Conservation (phyloP, 1,139 yeast genomes). For the Hanseniaspora gamundiae region DNA sequence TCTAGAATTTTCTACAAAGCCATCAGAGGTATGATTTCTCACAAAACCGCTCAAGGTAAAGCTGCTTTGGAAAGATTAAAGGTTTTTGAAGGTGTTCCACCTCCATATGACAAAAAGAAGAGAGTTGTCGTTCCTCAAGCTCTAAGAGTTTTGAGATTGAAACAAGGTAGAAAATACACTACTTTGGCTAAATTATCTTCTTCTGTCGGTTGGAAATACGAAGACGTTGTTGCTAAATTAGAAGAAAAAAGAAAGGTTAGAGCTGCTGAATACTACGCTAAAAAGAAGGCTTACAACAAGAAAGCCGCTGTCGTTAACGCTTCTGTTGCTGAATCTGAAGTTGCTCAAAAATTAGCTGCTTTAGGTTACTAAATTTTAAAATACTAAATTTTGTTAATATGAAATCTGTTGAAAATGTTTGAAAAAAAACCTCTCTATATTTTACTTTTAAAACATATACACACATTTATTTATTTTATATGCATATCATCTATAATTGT, state of each 20-base stretch:
- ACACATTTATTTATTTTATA: neutral
- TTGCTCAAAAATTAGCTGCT: constrained; percentile 70
- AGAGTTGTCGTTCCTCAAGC: constrained; percentile 99
- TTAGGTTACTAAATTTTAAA: constrained; percentile 56
- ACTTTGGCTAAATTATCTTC: constrained; percentile 93
- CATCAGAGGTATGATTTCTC: constrained; percentile 98
- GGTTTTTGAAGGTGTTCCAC: constrained; percentile 99
- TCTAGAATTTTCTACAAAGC: constrained; percentile 99
- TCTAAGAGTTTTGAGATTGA: constrained; percentile 96
- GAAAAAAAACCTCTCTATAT: too few relatives aligned
- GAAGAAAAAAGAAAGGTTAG: constrained; percentile 99
- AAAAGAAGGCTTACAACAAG: constrained; percentile 93
- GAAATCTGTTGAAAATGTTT: too few relatives aligned
- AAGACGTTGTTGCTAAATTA: constrained; percentile 91
- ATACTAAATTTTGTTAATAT: too few relatives aligned
- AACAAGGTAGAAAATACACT: constrained; percentile 99
- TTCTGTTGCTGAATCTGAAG: constrained; percentile 57
- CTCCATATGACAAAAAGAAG: constrained; percentile 99
- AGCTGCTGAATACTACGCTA: constrained; percentile 98
- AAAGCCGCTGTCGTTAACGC: constrained; percentile 80
- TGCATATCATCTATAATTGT: too few relatives aligned
- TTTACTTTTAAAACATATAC: neutral
- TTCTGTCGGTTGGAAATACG: constrained; percentile 99
- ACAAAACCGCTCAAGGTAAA: constrained; percentile 99
- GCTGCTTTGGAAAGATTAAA: constrained; percentile 99